Evolutionary conservation across 2,329 filamentous ascomycete species (phyloP).

Genomic region (Ophiosphaerella narmari): DNA sequence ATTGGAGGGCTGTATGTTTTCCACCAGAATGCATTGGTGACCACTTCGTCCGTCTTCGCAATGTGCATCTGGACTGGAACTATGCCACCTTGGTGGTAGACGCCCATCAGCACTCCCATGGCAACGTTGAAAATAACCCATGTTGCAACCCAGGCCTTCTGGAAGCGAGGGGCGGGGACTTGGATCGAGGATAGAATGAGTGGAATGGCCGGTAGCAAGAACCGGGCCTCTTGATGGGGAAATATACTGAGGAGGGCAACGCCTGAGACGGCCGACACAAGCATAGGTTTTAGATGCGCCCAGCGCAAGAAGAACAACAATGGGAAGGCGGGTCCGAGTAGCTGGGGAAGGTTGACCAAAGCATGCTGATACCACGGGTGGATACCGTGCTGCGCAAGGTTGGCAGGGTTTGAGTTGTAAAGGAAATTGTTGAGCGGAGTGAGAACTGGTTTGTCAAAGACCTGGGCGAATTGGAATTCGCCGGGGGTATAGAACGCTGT

Average conservation of each 20-base stretch:
- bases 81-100: constrained; percentile 80
- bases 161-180: constrained; percentile 63
- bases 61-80: constrained; percentile 77
- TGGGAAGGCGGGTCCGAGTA: constrained; percentile 57
- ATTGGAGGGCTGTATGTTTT: constrained; percentile 83
- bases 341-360: constrained; percentile 56
- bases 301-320: constrained; percentile 57
- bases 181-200: constrained; percentile 75
- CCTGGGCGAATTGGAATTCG: constrained; percentile 66
- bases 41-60: constrained; percentile 66
- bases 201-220: constrained; percentile 75
- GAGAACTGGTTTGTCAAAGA: constrained; percentile 60
- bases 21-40: constrained; percentile 78
- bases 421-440: constrained; percentile 59
- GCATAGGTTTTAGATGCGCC: constrained; percentile 56
- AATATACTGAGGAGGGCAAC: constrained; percentile 73
- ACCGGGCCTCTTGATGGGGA: constrained; percentile 80
- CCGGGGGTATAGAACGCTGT: constrained; percentile 76
- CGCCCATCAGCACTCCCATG: constrained; percentile 75
- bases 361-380: constrained; percentile 60
- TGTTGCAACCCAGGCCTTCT: constrained; percentile 54
- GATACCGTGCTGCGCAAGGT: constrained; percentile 58
- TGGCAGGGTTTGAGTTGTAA: constrained; percentile 55
- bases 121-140: constrained; percentile 74
- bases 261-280: constrained; percentile 76